Base-by-base conservation (phyloP, 176 grass and related monocot genomes). In the Phoenix roebelenii region DNA sequence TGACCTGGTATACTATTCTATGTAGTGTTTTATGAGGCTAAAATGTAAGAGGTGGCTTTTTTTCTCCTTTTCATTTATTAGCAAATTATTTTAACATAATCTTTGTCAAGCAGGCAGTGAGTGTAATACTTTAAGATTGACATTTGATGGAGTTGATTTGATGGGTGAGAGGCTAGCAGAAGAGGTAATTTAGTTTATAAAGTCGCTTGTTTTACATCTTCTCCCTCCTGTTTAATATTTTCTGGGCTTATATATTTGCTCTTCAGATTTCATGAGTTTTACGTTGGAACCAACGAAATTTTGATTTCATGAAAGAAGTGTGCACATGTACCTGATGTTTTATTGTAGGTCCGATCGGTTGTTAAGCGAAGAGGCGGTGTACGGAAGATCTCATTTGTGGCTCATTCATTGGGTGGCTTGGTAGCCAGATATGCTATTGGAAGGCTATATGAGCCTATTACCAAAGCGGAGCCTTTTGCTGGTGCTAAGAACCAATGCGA, bases 131-230 rank as follows among this genome's bases (percentile, higher is more conserved):
- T 86, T 72, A 59, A 88, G 59, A 24, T 55, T 97, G 63, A 97
- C 93, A 66, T 91, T 74, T 59, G 93, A 97, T 59, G 93, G 93
- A 66, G 93, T 97, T 69, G 87, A 97, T 69, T 49, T 82, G 66
- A 97, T 97, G 93, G 92, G 93, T 14, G 93, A 97, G 69, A 97
- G 93, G 63, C 76, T 97, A 67, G 93, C 87, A 32, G 81, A 85
- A 60, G 93, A 97, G 93, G 93, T 97, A 80, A 51, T 60, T 23
- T 17, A 58, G 59, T 68, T 59, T 66, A 16, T 17, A 23, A 56
- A 16, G 3, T 28, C 4, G 12, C 35, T 44, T 44, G 35, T 44
- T 44, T 44, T 44, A 44, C 35, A 44, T 44, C 35, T 44, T 44
- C 5, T 44, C 35, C 35, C 10, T 44, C 10, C 35, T 2, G 2